Evolutionary conservation across 805 yeast species (phyloP).

Genomic region (Saccharomycopsis amapae): DNA sequence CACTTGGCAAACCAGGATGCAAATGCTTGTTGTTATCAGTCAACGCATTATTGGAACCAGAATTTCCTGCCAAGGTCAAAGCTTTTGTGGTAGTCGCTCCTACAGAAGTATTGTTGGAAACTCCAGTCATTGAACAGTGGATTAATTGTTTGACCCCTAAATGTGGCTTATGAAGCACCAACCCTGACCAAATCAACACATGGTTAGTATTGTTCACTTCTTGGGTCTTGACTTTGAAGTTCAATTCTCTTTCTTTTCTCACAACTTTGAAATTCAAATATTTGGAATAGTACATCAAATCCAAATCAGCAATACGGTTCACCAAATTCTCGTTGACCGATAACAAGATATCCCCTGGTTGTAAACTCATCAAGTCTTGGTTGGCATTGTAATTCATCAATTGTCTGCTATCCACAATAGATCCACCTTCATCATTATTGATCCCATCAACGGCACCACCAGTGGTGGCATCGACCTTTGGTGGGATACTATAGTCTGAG

Average conservation of each 20-base stretch:
- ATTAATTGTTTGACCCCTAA: slow-evolving; percentile 22
- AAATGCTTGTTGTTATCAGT: slow-evolving; percentile 18
- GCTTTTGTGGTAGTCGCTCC: slow-evolving; percentile 22
- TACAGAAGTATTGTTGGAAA: slow-evolving; percentile 20
- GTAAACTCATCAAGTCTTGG: slow-evolving; percentile 20
- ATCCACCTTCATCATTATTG: slow-evolving; percentile 9
- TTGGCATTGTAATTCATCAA: slow-evolving; percentile 12
- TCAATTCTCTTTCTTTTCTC: slow-evolving; percentile 21
- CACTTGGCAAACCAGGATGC: slow-evolving; percentile 22
- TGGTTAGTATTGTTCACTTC: slow-evolving; percentile 21
- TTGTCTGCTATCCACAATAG: slow-evolving; percentile 18
- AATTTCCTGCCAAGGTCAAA: slow-evolving; percentile 14
- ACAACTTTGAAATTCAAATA: slow-evolving; percentile 21
- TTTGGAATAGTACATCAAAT: slow-evolving; percentile 22
- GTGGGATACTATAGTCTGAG: slow-evolving; percentile 20
- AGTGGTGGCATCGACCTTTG: slow-evolving; percentile 17
- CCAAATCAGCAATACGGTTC: slow-evolving; percentile 21
- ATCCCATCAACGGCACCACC: slow-evolving; percentile 10
- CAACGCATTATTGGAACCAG: slow-evolving; percentile 8
- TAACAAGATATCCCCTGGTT: slow-evolving; percentile 22
- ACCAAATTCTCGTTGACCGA: slow-evolving; percentile 22
- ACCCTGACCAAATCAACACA: slow-evolving; percentile 22
- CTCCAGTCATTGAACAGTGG: slow-evolving; percentile 21
- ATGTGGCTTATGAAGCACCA: slow-evolving; percentile 21
- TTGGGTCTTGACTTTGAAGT: slow-evolving; percentile 22